phyloP scores from a whole-genome alignment of 192 early-diverging fungal genomes.

The Coemansia umbellata region DNA sequence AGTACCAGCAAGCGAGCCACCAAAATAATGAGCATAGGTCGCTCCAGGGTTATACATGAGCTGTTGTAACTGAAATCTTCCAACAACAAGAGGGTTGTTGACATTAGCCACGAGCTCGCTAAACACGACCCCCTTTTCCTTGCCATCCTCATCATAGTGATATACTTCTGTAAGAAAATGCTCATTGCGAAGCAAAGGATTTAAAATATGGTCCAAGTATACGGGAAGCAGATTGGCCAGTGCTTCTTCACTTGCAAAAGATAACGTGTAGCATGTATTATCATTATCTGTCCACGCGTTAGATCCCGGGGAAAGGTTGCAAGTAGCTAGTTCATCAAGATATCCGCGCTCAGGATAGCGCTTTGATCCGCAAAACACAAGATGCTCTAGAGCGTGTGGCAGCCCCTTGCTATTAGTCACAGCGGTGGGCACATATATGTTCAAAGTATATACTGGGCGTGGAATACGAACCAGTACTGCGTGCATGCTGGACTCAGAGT shows the following conservation, averaged over 20 bases:
- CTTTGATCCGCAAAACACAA: conserved; percentile 81
- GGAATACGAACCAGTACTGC: conserved; percentile 60
- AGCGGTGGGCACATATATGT: conserved; percentile 73
- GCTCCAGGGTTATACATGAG: conserved; percentile 45
- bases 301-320: conserved; percentile 68
- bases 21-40: conserved; percentile 72
- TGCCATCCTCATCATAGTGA: conserved; percentile 65
- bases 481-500: conserved; percentile 49
- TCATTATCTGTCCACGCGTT: conserved; percentile 62
- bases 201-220: conserved; percentile 76
- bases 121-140: conserved; percentile 76
- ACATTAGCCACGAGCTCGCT: conserved; percentile 73
- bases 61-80: conserved; percentile 3
- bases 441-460: conserved; percentile 62
- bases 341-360: conserved; percentile 64
- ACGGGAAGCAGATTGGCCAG: conserved; percentile 69
- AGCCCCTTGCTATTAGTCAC: conserved; percentile 63
- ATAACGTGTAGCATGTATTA: conserved; percentile 69
- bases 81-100: conserved; percentile 64
- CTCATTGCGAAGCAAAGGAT: conserved; percentile 64
- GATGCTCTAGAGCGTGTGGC: conserved; percentile 78
- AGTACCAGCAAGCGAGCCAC: conserved; percentile 71
- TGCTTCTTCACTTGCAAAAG: conserved; percentile 61
- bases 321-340: conserved; percentile 66
- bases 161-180: conserved; percentile 81